Base-by-base conservation (phyloP, 1,284 basidiomycete species). In the Hymenochaete sp. region DNA sequence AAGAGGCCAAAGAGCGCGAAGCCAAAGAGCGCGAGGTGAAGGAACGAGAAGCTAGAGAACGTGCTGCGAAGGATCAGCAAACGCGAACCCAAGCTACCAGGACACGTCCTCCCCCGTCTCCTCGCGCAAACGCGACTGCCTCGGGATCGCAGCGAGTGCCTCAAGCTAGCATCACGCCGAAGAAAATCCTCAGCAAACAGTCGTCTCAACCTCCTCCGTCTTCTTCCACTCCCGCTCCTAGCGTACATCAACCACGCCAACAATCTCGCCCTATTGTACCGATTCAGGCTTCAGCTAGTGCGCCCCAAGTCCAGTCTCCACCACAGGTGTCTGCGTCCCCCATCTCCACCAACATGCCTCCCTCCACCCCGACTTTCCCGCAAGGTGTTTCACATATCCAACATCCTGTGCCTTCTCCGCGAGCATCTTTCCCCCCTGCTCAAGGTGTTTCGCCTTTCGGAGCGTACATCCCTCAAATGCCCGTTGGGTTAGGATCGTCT, bases 11-110 rank as follows among this genome's bases (percentile, higher is more conserved):
- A 59, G 84, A 83, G 63, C 67, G 64, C 56, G 61, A n/a, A n/a
- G n/a, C n/a, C n/a, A n/a, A n/a, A n/a, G n/a, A 73, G 49, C 72
- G 72, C 44, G 84, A 83, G 63, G 73, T 73, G 56, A 70, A 64
- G 36, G 68, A 75, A 51, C 62, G 64, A 48, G 67, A 70, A 59
- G 59, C 58, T 10, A 67, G 65, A 47, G 72, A 75, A 45, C 65
- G 64, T 35, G 56, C 62, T 44, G 66, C 65, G 48, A 70, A 71
- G 52, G 70, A 71, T 46, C 64, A 69, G 52, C 64, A 67, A 26
- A n/a, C 14, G 32, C 32, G 21, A 19, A n/a, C 14, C 14, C 32
- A 35, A n/a, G 32, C 21, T 5, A 16, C 32, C 21, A 66, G 60
- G 50, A 59, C 64, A 44, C 73, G 75, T 40, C 57, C 66, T 39